Evolutionary conservation across 805 yeast species (phyloP), one percentile per base, ranked within the genome.

Genomic region (Yamadazyma nakazawae): DNA sequence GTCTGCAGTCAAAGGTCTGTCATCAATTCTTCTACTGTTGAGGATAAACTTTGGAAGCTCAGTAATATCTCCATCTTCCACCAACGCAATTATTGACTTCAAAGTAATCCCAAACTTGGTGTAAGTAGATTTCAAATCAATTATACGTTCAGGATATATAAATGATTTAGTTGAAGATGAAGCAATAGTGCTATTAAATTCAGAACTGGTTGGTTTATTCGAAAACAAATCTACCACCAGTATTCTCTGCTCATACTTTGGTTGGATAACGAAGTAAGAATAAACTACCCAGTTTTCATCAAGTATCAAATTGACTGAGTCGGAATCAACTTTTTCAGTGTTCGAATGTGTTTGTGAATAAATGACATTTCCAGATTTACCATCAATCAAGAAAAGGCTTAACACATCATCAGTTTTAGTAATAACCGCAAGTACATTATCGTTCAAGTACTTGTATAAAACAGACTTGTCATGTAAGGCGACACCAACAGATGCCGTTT

Each of bases 261-360:
- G 83, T 2, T 61, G 60, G 1, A 59, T 57, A 46, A 82, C 75
- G 58, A 75, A 79, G 55, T 80, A 84, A 0, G 91, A 70, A 58
- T 86, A 84, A 10, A 88, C 74, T 14, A 89, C 69, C 87, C 94
- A 92, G 64, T 91, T 81, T 60, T 92, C 98, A 41, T 89, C 94
- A 62, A 81, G 77, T 0, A 81, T 71, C 24, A 88, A 56, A 18
- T 75, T 66, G 25, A 88, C 60, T 1, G 76, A 67, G 1, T 42
- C 65, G 9, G 63, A 63, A 10, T 71, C 71, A 3, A 74, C 60
- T 9, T 72, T 58, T 21, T 70, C 71, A 5, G 71, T 74, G 3
- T 64, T 59, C 18, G 63, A 66, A 25, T 66, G 72, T 46, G 77
- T 80, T 5, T 59, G 58, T 2, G 70, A 61, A 54, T 76, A 64